Base-by-base conservation (phyloP, 2,329 filamentous ascomycete species). In the Furcasterigmium furcatum region DNA sequence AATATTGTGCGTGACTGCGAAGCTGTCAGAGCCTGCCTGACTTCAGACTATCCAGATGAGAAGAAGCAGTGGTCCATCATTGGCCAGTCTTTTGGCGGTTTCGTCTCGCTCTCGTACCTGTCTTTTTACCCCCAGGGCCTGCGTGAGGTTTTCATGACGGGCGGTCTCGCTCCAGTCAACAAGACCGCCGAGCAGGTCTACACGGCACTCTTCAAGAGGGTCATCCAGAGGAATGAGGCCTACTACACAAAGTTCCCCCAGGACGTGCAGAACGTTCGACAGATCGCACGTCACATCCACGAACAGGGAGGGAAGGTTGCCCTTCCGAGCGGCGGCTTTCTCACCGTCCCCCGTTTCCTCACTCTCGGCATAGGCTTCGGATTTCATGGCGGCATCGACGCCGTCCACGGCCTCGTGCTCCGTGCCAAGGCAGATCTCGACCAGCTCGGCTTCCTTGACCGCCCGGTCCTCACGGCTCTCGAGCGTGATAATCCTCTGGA, bases 21-120 rank as follows among this genome's bases (percentile, higher is more conserved):
- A 62, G 90, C 91, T 5, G 82, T 97, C 25, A 81, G 92, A 5
- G 79, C 83, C 56, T 85, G 77, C 32, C 72, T 97, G 44, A 94
- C 87, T 0, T 70, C 74, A 5, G 80, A 84, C 43, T 87, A 83
- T 56, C 82, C 87, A 0, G 71, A 78, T 19, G 80, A 85, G 40
- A 83, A 87, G 60, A 80, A 83, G 62, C 84, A 85, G 61, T 96
- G 91, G 92, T 87, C 84, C 47, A 78, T 94, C 24, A 85, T 95
- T 51, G 92, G 92, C 9, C 92, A 96, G 68, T 91, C 86, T 14
- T 97, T 95, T 64, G 92, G 92, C 32, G 92, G 92, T 1, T 96
- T 96, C 65, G 88, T 91, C 59, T 78, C 76, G 40, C 73, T 90
- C 27, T 92, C 87, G 8, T 97, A 96, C 63, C 77, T 97, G 14